Percentiles rank a stretch among this genome's conserved stretches.
These are phyloP conservation scores for Simplicillium aogashimaense DNA, from an alignment of 2,329 filamentous ascomycete genomes.

Conservation along the genomic window DNA sequence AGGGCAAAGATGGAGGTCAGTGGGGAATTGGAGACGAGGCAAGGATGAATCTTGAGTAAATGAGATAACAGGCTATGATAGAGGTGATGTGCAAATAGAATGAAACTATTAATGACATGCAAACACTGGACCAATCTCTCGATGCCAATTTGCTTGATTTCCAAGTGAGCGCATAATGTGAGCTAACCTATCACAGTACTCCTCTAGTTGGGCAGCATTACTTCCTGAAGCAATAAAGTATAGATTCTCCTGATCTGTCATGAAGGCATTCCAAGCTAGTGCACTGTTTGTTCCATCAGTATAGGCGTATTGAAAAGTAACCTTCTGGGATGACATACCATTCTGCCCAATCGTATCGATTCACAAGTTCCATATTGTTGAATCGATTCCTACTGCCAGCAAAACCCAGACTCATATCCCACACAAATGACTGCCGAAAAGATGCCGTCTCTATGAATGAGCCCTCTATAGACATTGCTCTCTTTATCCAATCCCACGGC, in stretches of 20 bases:
- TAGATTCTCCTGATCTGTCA: constrained; percentile 19
- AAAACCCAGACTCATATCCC: constrained; percentile 24
- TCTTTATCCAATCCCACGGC: constrained; percentile 22
- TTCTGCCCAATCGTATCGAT: constrained; percentile 26
- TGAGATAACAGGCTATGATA: not conserved
- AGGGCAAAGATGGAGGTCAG: constrained; percentile 44
- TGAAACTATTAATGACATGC: too few relatives aligned
- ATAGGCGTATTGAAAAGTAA: too few relatives aligned
- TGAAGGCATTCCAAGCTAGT: constrained; percentile 27
- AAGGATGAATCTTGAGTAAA: constrained; percentile 68
- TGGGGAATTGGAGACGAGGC: constrained; percentile 82
- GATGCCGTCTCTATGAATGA: constrained; percentile 20
- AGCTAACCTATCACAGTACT: constrained; percentile 17
- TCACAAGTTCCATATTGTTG: constrained; percentile 18
- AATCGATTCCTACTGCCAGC: constrained; percentile 7
- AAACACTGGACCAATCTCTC: constrained; percentile 16
- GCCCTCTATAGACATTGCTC: constrained; percentile 21
- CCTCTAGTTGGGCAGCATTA: constrained; percentile 18
- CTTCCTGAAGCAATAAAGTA: constrained; percentile 27
- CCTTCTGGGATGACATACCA: constrained; percentile 16
- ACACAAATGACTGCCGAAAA: constrained; percentile 26
- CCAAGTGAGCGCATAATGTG: constrained; percentile 19
- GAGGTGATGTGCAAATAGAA: not conserved
- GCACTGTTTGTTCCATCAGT: constrained; percentile 14
- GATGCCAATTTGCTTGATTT: constrained; percentile 16